Conservation (phyloP, 441 rosid genomes). For the Breynia disticha region DNA sequence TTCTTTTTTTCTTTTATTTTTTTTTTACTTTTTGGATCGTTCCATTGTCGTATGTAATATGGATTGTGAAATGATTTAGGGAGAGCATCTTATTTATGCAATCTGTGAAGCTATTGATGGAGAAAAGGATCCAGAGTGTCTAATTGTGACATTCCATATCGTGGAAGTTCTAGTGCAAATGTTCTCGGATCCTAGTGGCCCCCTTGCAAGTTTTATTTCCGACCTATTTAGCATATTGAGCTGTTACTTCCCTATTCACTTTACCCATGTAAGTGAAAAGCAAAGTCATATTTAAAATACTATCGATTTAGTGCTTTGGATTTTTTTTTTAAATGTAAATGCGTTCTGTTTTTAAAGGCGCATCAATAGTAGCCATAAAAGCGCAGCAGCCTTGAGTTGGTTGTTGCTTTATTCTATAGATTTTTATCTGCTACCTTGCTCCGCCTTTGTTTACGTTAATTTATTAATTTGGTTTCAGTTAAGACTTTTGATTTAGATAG, state of each 20-base stretch:
- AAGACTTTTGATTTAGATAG: too few species aligned
- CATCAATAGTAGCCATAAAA: background rate
- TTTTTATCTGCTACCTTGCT: too few species aligned
- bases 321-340: background rate
- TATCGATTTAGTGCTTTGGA: background rate
- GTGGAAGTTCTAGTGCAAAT: conserved; percentile 50
- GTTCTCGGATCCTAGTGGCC: conserved; percentile 61
- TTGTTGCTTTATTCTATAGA: too few species aligned
- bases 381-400: background rate
- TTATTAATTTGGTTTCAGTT: too few species aligned
- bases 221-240: conserved; percentile 58
- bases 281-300: background rate
- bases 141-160: conserved; percentile 68
- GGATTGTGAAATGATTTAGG: conserved; percentile 34
- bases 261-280: conserved; percentile 61
- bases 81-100: conserved; percentile 47
- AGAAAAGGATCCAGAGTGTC: conserved; percentile 90
- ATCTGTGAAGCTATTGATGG: conserved; percentile 71
- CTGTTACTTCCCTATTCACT: conserved; percentile 84
- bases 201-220: conserved; percentile 44
- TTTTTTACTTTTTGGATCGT: conserved; percentile 1
- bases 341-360: background rate
- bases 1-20: background rate
- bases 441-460: too few species aligned
- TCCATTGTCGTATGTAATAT: conserved; percentile 4